Percentiles rank a stretch among this genome's conserved stretches.
Evolutionary conservation across 2,329 filamentous ascomycete species (phyloP).

Genomic region (Anisogramma anomala): DNA sequence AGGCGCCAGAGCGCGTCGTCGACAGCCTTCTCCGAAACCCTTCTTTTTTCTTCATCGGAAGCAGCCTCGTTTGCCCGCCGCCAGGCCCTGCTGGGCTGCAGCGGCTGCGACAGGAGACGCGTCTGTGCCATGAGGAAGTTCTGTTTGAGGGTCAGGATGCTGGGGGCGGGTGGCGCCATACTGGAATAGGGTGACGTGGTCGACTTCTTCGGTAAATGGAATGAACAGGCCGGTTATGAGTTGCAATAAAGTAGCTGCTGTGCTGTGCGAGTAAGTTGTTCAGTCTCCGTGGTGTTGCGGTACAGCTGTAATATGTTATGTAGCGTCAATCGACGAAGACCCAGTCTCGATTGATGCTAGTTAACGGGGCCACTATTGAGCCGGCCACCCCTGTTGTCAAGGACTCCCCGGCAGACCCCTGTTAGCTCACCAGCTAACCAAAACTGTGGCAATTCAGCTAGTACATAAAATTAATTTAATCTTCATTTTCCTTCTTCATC

Average conservation of each 20-base stretch:
- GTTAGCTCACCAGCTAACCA: no score
- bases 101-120: constrained; percentile 47
- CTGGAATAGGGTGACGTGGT: not conserved
- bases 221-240: no score
- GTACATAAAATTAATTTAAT: no score
- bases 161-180: constrained; percentile 32
- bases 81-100: constrained; percentile 45
- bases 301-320: no score
- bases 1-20: constrained; percentile 47
- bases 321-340: not conserved
- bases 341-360: not conserved
- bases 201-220: no score
- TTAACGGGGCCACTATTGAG: not conserved
- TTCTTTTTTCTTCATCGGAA: constrained; percentile 19
- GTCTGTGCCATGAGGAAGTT: constrained; percentile 52
- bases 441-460: no score
- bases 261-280: no score
- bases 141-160: constrained; percentile 51
- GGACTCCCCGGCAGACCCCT: no score
- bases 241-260: no score
- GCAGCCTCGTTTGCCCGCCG: constrained; percentile 34
- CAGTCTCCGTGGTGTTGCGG: no score
- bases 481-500: no score
- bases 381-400: no score
- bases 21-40: constrained; percentile 36